Conservation (phyloP, 345 rosid species). For the Anacardium occidentale region DNA sequence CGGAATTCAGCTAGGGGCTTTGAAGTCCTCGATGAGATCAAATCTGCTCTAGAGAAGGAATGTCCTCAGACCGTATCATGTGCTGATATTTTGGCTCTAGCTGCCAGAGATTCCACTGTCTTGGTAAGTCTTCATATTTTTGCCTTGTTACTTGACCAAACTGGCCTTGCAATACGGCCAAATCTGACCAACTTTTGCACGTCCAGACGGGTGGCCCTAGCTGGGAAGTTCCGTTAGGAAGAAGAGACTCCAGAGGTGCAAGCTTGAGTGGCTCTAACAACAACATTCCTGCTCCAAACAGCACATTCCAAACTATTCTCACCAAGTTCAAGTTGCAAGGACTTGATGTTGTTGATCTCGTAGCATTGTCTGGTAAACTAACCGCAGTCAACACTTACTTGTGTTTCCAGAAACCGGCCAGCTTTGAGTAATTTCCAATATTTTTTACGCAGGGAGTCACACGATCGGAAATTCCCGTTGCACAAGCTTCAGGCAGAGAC, state of each 20-base stretch:
- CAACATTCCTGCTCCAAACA: constrained; percentile 73
- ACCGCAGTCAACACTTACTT: background rate
- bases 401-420: background rate
- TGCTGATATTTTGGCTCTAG: constrained; percentile 73
- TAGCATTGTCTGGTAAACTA: constrained; percentile 72
- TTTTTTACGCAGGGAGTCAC: constrained; percentile 66
- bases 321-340: constrained; percentile 60
- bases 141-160: background rate
- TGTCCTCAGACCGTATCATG: constrained; percentile 88
- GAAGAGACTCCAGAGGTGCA: constrained; percentile 71
- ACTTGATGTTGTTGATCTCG: constrained; percentile 72
- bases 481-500: constrained; percentile 87
- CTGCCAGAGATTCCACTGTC: constrained; percentile 91
- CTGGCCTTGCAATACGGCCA: background rate
- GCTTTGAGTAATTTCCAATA: background rate
- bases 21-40: constrained; percentile 75
- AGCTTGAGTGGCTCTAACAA: constrained; percentile 79
- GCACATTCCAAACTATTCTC: constrained; percentile 66
- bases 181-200: constrained; percentile 5
- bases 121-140: constrained; percentile 43
- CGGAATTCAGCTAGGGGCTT: constrained; percentile 76
- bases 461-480: constrained; percentile 85
- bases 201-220: constrained; percentile 78
- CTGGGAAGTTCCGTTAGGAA: constrained; percentile 86
- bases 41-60: constrained; percentile 70